Evolutionary conservation across 2,329 filamentous ascomycete species (phyloP).

Genomic region (Plenodomus lindquistii): DNA sequence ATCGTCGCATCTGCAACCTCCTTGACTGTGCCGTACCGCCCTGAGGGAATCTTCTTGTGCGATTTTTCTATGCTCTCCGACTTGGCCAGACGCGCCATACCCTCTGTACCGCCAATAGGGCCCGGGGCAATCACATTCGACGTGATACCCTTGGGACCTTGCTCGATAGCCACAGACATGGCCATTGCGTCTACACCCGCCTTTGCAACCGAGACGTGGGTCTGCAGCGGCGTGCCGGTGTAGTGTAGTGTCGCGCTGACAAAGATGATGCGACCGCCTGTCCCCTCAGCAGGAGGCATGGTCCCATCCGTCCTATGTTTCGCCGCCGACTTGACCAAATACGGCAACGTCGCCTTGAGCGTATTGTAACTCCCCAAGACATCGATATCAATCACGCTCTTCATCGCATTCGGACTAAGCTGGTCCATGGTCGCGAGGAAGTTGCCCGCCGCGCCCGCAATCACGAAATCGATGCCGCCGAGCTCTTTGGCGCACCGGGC

Average conservation of each 20-base stretch:
- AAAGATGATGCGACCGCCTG: constrained; percentile 84
- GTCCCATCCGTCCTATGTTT: constrained; percentile 65
- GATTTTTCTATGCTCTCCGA: constrained; percentile 33
- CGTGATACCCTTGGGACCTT: constrained; percentile 82
- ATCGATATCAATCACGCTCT: constrained; percentile 94
- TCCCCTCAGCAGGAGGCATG: constrained; percentile 51
- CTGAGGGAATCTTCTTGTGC: constrained; percentile 63
- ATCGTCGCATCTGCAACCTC: constrained; percentile 94
- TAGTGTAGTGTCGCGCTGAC: constrained; percentile 92
- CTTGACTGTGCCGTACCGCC: constrained; percentile 75
- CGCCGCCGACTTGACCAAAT: constrained; percentile 74
- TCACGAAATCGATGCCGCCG: constrained; percentile 87
- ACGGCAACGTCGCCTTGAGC: constrained; percentile 84
- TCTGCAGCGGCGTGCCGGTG: constrained; percentile 80
- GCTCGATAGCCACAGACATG: constrained; percentile 80
- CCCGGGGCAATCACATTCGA: constrained; percentile 90
- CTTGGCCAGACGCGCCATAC: constrained; percentile 51
- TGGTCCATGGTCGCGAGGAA: constrained; percentile 85
- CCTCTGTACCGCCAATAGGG: constrained; percentile 81
- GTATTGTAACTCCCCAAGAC: constrained; percentile 93
- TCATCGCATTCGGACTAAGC: constrained; percentile 88
- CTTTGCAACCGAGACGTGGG: constrained; percentile 90
- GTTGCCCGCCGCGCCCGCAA: constrained; percentile 94
- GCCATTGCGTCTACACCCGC: constrained; percentile 86
- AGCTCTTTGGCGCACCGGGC: constrained; percentile 80